Percentiles rank a stretch among this genome's conserved stretches.
These are phyloP conservation scores for Penicillium paradoxum DNA, from an alignment of 495 filamentous ascomycete species.

Conservation along the genomic window DNA sequence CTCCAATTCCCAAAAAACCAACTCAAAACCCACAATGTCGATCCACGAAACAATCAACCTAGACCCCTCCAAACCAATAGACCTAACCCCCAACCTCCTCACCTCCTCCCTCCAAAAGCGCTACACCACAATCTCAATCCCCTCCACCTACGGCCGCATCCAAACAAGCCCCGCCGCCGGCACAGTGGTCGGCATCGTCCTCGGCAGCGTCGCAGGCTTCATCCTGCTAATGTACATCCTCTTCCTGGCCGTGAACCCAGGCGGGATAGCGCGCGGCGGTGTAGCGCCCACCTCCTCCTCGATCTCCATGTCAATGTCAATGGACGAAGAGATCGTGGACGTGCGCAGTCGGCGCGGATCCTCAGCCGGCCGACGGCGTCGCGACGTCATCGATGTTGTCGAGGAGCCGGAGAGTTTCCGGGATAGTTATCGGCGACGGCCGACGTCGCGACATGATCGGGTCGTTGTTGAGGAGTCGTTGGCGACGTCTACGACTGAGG, in stretches of 20 bases:
- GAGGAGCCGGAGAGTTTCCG: conserved; percentile 21
- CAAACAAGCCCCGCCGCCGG: conserved; percentile 59
- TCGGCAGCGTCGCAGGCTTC: conserved; percentile 81
- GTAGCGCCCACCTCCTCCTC: conserved; percentile 3
- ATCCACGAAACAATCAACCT: background rate
- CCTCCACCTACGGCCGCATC: conserved; percentile 61
- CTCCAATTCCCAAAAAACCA: background rate
- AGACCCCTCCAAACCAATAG: background rate
- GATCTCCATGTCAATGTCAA: conserved; percentile 4
- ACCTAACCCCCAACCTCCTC: background rate
- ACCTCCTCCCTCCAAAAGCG: conserved; percentile 16
- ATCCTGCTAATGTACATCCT: conserved; percentile 70
- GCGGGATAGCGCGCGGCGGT: conserved; percentile 23
- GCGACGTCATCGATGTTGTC: conserved; percentile 20
- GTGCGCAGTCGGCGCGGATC: conserved; percentile 19
- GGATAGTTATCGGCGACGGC: conserved; percentile 20
- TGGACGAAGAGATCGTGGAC: conserved; percentile 24
- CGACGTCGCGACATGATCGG: conserved; percentile 17
- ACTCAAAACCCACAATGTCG: background rate
- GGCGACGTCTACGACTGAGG: conserved; percentile 17
- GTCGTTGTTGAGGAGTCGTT: conserved; percentile 28
- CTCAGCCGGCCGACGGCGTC: conserved; percentile 1
- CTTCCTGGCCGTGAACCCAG: conserved; percentile 59
- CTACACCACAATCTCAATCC: conserved; percentile 50
- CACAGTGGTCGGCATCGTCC: conserved; percentile 74